Evolutionary conservation across 305 asterid species (phyloP).

Genomic region (Salvia sclarea): DNA sequence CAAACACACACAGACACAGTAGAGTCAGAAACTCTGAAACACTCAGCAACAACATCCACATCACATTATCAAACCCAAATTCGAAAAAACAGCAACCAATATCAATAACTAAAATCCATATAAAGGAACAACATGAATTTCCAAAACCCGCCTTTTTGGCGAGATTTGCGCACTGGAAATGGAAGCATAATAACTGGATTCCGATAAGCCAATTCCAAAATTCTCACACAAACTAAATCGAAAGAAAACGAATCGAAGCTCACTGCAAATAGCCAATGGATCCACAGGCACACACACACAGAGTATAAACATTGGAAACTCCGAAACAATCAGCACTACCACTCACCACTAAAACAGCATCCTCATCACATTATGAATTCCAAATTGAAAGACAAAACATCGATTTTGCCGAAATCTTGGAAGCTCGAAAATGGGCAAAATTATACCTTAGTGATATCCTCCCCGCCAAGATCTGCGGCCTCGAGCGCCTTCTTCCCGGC

Average conservation of each 20-base stretch:
- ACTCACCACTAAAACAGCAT: conserved; percentile 1
- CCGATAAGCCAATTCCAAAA: neutral
- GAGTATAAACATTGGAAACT: neutral
- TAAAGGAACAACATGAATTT: neutral
- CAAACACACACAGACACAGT: neutral
- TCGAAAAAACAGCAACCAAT: neutral
- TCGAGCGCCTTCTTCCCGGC: conserved; percentile 89
- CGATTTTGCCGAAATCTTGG: neutral
- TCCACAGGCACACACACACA: neutral
- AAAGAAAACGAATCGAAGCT: neutral
- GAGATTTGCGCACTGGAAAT: neutral
- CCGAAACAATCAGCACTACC: neutral
- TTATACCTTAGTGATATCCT: conserved; percentile 48
- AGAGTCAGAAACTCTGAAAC: neutral
- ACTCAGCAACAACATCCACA: conserved; percentile 1
- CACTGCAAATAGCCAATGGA: neutral
- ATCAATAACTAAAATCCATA: neutral
- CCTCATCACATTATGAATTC: conserved; percentile 17
- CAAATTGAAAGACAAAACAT: neutral
- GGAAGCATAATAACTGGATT: neutral
- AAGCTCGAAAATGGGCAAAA: conserved; percentile 3
- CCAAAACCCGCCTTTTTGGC: neutral
- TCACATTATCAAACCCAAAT: conserved; percentile 9
- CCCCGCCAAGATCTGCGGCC: conserved; percentile 70
- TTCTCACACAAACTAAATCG: neutral